Percentiles rank a stretch among this genome's conserved stretches.
These are phyloP conservation scores for Pichia exigua DNA, from an alignment of 805 yeast genomes.

Conservation along the genomic window DNA sequence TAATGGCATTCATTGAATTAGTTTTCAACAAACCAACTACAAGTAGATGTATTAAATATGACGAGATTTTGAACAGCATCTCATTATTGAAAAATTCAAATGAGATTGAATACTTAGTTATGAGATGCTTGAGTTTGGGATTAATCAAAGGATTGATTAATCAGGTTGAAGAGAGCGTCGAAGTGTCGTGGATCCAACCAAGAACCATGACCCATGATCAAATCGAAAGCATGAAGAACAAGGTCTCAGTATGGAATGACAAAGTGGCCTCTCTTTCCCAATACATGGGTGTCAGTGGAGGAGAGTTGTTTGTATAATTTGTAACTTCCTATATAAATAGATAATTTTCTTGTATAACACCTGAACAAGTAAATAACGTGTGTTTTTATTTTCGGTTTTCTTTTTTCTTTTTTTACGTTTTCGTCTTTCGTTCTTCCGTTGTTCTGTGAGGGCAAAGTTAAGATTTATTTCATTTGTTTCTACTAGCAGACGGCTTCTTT, in stretches of 20 bases:
- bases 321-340: no score
- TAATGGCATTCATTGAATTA: conserved; percentile 84
- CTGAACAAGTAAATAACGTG: no score
- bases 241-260: conserved; percentile 69
- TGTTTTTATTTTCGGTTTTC: neutral
- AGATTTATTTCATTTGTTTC: neutral
- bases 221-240: conserved; percentile 64
- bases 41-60: conserved; percentile 64
- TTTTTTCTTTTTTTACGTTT: neutral
- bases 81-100: conserved; percentile 53
- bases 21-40: conserved; percentile 71
- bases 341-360: no score
- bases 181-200: conserved; percentile 93
- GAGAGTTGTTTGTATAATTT: conserved; percentile 49
- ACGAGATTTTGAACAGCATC: conserved; percentile 60
- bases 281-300: conserved; percentile 54
- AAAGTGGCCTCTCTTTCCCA: conserved; percentile 60
- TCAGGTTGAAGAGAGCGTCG: conserved; percentile 71
- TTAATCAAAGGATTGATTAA: conserved; percentile 86
- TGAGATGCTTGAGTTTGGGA: conserved; percentile 82
- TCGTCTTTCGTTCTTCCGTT: no score
- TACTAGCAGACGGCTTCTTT: neutral
- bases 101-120: conserved; percentile 83
- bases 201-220: conserved; percentile 80
- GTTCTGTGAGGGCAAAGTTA: neutral